These are phyloP conservation scores for Kluyveromyces sp. DNA, from an alignment of 1,139 yeast genomes.

Conservation along the genomic window DNA sequence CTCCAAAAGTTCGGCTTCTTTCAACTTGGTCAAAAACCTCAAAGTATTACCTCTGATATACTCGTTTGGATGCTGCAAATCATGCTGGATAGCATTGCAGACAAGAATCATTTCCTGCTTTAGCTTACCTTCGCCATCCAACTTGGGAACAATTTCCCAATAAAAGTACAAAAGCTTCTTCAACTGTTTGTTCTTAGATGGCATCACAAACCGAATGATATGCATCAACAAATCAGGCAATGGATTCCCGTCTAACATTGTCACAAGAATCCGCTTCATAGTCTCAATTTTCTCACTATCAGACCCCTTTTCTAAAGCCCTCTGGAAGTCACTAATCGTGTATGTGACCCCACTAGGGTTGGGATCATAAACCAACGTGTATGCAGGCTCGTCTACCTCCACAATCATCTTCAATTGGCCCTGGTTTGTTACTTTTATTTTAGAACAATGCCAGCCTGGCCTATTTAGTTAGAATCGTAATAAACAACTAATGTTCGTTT, in stretches of 20 bases:
- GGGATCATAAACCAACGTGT: constrained; percentile 70
- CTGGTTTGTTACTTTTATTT: background rate
- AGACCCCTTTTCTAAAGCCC: constrained; percentile 77
- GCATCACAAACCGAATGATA: constrained; percentile 94
- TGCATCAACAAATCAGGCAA: constrained; percentile 96
- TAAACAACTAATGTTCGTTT: too few relatives aligned
- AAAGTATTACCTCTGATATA: constrained; percentile 92
- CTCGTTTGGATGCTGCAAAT: constrained; percentile 96
- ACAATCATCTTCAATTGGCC: constrained; percentile 11
- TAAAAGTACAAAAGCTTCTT: constrained; percentile 89
- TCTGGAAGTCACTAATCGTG: constrained; percentile 69
- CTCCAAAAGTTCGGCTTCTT: constrained; percentile 89
- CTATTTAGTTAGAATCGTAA: too few relatives aligned
- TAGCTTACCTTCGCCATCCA: constrained; percentile 80
- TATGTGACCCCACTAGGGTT: constrained; percentile 56
- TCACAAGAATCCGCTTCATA: constrained; percentile 78
- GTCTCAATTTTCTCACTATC: constrained; percentile 85
- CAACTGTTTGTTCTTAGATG: constrained; percentile 81
- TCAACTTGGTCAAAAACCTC: constrained; percentile 81
- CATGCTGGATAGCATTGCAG: constrained; percentile 96
- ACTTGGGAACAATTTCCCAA: constrained; percentile 97
- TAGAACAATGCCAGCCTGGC: too few relatives aligned
- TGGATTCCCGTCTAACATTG: constrained; percentile 89
- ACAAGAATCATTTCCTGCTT: constrained; percentile 98
- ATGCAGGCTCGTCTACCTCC: constrained; percentile 36